A percentile compares a stretch with the other conserved stretches of the same genome.
phyloP scores from a whole-genome alignment of 768 basidiomycete genomes.

The Rhodotorula graminis region DNA sequence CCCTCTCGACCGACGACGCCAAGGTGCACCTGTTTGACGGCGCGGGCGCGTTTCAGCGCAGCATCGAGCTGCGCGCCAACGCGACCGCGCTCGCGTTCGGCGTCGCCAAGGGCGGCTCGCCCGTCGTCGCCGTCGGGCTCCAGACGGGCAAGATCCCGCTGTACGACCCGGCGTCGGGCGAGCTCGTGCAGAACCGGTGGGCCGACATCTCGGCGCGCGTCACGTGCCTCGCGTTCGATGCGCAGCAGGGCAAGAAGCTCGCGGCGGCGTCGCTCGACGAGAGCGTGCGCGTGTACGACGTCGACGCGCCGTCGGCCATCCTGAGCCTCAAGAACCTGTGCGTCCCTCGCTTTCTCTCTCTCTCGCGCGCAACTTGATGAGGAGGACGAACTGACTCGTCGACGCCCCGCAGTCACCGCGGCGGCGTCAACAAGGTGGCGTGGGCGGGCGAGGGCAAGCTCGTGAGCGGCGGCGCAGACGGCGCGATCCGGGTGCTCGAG shows the following conservation, averaged over 20 bases:
- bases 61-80: constrained; percentile 56
- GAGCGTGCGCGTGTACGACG: constrained; percentile 25
- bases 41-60: constrained; percentile 59
- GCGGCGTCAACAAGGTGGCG: constrained; percentile 5
- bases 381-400: neutral
- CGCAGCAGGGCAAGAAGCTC: constrained; percentile 1
- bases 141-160: constrained; percentile 32
- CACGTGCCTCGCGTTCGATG: constrained; percentile 17
- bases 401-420: constrained; percentile 4
- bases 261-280: constrained; percentile 33
- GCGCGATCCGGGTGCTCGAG: constrained; percentile 15
- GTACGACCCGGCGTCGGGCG: constrained; percentile 11
- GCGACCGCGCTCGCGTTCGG: constrained; percentile 75
- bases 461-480: constrained; percentile 22
- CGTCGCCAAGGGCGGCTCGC: constrained; percentile 45
- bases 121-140: constrained; percentile 67
- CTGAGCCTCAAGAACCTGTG: constrained; percentile 22
- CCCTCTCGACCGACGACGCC: constrained; percentile 55
- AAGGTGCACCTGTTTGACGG: constrained; percentile 70
- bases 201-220: constrained; percentile 22
- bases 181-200: constrained; percentile 15
- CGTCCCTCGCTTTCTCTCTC: neutral
- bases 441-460: constrained; percentile 12
- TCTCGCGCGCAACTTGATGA: neutral
- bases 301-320: constrained; percentile 11